phyloP scores from a whole-genome alignment of 495 filamentous ascomycete genomes.

The Penicillium coffeae region DNA sequence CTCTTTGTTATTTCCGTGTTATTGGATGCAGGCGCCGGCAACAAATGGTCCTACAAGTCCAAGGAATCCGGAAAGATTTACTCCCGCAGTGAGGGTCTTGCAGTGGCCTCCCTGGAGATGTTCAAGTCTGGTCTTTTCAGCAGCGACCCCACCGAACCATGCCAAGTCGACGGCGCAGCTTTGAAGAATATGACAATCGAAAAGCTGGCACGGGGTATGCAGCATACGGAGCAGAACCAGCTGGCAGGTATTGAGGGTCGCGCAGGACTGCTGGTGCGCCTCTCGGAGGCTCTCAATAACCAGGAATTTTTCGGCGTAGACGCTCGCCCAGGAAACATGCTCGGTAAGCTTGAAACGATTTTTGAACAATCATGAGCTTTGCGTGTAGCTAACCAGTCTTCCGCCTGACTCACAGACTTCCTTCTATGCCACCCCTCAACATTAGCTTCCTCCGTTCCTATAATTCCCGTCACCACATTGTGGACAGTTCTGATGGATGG shows the following conservation, averaged over 20 bases:
- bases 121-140: slow-evolving; percentile 95
- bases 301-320: slow-evolving; percentile 81
- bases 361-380: background rate
- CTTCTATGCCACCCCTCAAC: slow-evolving; percentile 88
- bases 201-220: slow-evolving; percentile 72
- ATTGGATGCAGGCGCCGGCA: slow-evolving; percentile 64
- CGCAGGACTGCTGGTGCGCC: slow-evolving; percentile 70
- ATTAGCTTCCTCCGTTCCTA: slow-evolving; percentile 77
- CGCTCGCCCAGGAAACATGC: slow-evolving; percentile 87
- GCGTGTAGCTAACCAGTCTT: background rate
- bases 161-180: slow-evolving; percentile 82
- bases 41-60: slow-evolving; percentile 77
- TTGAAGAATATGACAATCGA: slow-evolving; percentile 72
- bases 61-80: slow-evolving; percentile 84
- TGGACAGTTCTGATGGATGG: slow-evolving; percentile 90
- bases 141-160: slow-evolving; percentile 72
- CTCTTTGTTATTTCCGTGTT: slow-evolving; percentile 67
- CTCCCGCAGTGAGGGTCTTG: slow-evolving; percentile 84
- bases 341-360: slow-evolving; percentile 55
- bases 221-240: slow-evolving; percentile 77
- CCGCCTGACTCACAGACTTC: slow-evolving; percentile 62
- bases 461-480: slow-evolving; percentile 84
- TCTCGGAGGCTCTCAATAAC: slow-evolving; percentile 75
- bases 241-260: slow-evolving; percentile 86
- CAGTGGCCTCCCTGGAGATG: slow-evolving; percentile 94